phyloP scores from a whole-genome alignment of 345 rosid species.

The Eucalyptus pauciflora region DNA sequence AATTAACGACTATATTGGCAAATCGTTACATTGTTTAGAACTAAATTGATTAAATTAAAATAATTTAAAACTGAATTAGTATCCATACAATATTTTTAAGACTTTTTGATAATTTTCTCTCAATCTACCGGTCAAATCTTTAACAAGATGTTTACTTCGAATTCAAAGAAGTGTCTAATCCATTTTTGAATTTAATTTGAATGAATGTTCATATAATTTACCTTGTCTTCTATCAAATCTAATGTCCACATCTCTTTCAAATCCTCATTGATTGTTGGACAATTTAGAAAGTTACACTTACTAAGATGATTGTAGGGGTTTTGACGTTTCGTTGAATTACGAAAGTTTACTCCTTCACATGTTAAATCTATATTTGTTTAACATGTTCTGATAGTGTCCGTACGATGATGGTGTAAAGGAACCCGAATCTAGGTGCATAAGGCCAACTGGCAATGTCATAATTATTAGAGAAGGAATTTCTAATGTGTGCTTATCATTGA shows the following conservation, averaged over 20 bases:
- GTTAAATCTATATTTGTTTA: too few species aligned
- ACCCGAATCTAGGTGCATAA: rapidly evolving
- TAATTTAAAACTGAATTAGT: rapidly evolving
- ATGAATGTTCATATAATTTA: neutral
- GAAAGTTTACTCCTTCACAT: too few species aligned
- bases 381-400: rapidly evolving
- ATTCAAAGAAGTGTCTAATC: neutral
- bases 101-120: neutral
- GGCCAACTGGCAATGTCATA: too few species aligned
- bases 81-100: neutral
- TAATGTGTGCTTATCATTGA: too few species aligned
- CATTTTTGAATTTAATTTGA: neutral
- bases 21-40: neutral
- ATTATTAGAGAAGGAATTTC: too few species aligned
- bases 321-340: too few species aligned
- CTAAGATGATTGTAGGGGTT: neutral
- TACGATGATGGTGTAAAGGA: too few species aligned
- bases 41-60: neutral
- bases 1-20: neutral
- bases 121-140: neutral
- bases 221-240: neutral
- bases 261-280: neutral
- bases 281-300: neutral
- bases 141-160: neutral
- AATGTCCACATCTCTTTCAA: neutral